Evolutionary conservation across 140 eudicot species (phyloP).

Genomic region (Stevia rebaudiana): DNA sequence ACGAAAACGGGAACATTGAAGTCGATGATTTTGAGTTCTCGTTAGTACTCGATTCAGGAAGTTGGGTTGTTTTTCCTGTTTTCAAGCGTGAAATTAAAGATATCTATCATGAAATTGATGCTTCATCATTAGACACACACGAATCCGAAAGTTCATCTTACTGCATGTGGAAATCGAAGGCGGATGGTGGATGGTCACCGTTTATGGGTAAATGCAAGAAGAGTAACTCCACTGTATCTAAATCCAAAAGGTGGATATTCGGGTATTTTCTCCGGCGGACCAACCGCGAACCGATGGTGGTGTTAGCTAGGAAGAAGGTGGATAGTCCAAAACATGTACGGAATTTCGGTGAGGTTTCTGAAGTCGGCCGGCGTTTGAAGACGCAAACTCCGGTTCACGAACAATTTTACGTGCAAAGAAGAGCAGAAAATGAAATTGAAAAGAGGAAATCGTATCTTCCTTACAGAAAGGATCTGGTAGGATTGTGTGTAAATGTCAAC

Average conservation of each 20-base stretch:
- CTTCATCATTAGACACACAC: conserved; percentile 26
- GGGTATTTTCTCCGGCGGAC: conserved; percentile 49
- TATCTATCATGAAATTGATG: not conserved
- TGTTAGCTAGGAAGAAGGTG: conserved; percentile 20
- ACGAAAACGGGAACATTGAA: not conserved
- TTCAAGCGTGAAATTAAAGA: not conserved
- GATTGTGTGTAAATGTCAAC: conserved; percentile 40
- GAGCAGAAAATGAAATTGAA: conserved; percentile 33
- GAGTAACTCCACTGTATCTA: conserved; percentile 43
- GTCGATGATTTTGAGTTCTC: conserved; percentile 35
- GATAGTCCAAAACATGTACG: conserved; percentile 18
- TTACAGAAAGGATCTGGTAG: conserved; percentile 42
- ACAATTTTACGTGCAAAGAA: conserved; percentile 26
- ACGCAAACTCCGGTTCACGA: conserved; percentile 32
- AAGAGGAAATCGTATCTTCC: conserved; percentile 43
- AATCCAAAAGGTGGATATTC: conserved; percentile 26
- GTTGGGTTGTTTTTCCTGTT: conserved; percentile 11
- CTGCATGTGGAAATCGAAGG: no score
- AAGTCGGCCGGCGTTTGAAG: not conserved
- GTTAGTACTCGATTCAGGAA: not conserved
- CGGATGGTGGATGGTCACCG: no score
- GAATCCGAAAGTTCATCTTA: conserved; percentile 13
- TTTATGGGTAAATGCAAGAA: conserved; percentile 28
- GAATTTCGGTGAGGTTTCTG: not conserved
- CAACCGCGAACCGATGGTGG: conserved; percentile 42